A percentile compares a stretch with the other conserved stretches of the same genome.
These are phyloP conservation scores for Myxozyma mucilagina DNA, from an alignment of 805 yeast genomes.

Conservation along the genomic window DNA sequence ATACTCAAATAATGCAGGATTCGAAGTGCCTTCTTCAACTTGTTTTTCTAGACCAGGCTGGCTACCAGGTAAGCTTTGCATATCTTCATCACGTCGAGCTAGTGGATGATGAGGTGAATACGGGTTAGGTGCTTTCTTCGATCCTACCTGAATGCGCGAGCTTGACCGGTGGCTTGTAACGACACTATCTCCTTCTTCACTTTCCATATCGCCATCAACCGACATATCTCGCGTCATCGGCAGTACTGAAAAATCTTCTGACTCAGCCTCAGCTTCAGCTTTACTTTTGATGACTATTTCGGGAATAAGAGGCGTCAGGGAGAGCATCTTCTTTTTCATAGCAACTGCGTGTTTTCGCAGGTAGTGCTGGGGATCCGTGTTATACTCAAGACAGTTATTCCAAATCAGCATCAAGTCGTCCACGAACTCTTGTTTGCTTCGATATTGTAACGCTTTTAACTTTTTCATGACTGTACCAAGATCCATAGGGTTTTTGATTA, in stretches of 20 bases:
- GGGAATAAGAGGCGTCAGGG: conserved; percentile 81
- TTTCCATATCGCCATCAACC: conserved; percentile 25
- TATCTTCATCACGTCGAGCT: conserved; percentile 4
- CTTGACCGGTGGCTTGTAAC: conserved; percentile 5
- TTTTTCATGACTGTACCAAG: conserved; percentile 91
- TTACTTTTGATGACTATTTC: conserved; percentile 71
- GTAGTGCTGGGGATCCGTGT: conserved; percentile 92
- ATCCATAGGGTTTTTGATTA: conserved; percentile 95
- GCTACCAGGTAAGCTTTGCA: not conserved
- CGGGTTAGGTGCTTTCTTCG: conserved; percentile 16
- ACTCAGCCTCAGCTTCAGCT: conserved; percentile 45
- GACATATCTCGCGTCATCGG: conserved; percentile 25
- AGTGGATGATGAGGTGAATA: conserved; percentile 7
- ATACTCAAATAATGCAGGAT: conserved; percentile 59
- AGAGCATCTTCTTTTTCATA: conserved; percentile 85
- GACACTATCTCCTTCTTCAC: conserved; percentile 26
- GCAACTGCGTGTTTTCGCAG: conserved; percentile 89
- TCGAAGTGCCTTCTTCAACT: conserved; percentile 19
- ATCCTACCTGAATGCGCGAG: conserved; percentile 8
- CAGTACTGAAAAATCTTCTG: conserved; percentile 42
- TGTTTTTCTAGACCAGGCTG: not conserved
- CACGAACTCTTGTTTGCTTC: conserved; percentile 85
- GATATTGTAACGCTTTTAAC: conserved; percentile 76
- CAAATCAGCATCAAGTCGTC: conserved; percentile 93
- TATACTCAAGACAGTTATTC: conserved; percentile 90